These are phyloP conservation scores for Oidiodendron maius DNA, from an alignment of 495 filamentous ascomycete genomes.

Conservation along the genomic window DNA sequence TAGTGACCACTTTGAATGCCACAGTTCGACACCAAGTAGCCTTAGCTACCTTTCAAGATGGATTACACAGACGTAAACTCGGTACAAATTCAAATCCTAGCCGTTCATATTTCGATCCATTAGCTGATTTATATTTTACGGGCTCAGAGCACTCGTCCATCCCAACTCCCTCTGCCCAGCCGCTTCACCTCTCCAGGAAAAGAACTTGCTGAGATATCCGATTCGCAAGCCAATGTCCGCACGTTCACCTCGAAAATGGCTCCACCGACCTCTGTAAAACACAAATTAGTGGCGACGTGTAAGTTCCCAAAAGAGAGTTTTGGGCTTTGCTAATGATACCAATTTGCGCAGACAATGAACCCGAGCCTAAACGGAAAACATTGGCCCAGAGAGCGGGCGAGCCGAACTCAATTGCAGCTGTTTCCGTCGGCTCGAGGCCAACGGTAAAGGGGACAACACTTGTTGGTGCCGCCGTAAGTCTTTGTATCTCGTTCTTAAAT, in stretches of 20 bases:
- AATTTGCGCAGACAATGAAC: constrained; percentile 22
- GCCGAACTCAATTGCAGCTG: constrained; percentile 29
- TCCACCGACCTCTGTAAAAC: constrained; percentile 32
- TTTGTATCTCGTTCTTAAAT: background rate
- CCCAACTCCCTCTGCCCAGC: constrained; percentile 23
- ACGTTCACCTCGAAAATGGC: constrained; percentile 42
- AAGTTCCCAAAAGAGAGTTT: background rate
- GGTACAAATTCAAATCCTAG: constrained; percentile 6
- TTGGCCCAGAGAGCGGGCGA: constrained; percentile 50
- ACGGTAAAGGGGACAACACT: constrained; percentile 33
- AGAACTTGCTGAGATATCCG: constrained; percentile 49
- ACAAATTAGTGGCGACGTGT: constrained; percentile 22
- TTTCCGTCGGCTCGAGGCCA: constrained; percentile 31
- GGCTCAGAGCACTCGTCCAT: constrained; percentile 17
- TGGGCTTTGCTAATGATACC: background rate
- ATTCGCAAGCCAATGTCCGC: constrained; percentile 65
- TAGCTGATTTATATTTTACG: constrained; percentile 4
- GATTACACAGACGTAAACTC: constrained; percentile 18
- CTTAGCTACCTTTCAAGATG: constrained; percentile 15
- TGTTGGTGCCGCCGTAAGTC: constrained; percentile 27
- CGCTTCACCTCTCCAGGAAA: constrained; percentile 27
- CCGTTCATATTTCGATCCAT: background rate
- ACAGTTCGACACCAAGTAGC: too few species aligned
- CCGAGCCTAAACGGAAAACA: constrained; percentile 53
- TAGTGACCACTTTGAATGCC: too few species aligned